These are phyloP conservation scores for Phycomyces nitens DNA, from an alignment of 192 early-diverging fungal genomes.

Conservation along the genomic window DNA sequence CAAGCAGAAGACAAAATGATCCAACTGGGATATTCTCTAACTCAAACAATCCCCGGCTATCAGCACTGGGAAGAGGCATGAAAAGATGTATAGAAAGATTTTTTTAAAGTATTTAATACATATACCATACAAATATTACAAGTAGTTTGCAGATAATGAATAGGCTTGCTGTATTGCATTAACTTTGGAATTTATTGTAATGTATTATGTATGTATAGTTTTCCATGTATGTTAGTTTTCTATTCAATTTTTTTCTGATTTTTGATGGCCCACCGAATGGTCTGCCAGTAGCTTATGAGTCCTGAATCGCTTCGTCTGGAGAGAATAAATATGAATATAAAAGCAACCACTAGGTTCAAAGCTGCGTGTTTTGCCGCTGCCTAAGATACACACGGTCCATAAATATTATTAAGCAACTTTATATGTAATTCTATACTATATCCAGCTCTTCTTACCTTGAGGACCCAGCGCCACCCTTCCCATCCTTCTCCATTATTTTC, in stretches of 20 bases:
- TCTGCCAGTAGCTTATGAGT: background rate
- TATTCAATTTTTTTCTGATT: background rate
- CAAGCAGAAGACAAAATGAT: constrained; percentile 14
- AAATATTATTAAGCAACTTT: background rate
- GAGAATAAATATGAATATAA: constrained; percentile 14
- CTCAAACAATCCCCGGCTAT: background rate
- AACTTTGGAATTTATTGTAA: too few species aligned
- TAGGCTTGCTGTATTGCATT: too few species aligned
- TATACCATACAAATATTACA: too few species aligned
- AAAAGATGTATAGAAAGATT: background rate
- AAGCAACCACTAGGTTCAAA: constrained; percentile 15
- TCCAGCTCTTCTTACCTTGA: constrained; percentile 20
- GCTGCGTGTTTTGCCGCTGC: constrained; percentile 22
- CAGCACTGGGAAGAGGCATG: background rate
- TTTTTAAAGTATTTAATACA: too few species aligned
- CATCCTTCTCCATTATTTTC: constrained; percentile 2
- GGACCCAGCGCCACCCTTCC: constrained; percentile 32
- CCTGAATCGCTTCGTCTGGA: constrained; percentile 17
- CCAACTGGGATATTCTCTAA: constrained; percentile 14
- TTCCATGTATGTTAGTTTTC: too few species aligned
- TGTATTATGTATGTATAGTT: too few species aligned
- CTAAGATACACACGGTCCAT: constrained; percentile 1
- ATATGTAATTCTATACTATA: too few species aligned
- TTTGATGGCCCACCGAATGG: background rate
- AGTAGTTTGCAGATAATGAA: too few species aligned